Evolutionary conservation across 1,284 basidiomycete genomes (phyloP).

Genomic region (Meripilus lineatus): DNA sequence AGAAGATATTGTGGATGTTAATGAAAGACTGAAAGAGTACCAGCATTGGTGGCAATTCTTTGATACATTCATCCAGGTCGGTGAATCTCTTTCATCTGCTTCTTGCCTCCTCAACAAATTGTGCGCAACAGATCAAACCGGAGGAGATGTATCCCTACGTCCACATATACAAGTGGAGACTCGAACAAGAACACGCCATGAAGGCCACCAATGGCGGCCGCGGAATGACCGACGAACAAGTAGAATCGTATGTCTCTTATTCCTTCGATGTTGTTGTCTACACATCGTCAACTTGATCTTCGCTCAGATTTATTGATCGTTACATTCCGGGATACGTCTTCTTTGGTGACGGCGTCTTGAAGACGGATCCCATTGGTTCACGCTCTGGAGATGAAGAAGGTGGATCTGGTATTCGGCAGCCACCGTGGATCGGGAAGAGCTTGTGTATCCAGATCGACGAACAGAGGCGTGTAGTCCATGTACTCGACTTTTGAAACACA

Average conservation of each 20-base stretch:
- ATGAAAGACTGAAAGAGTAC: slow-evolving; percentile 56
- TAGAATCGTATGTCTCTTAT: slow-evolving; percentile 51
- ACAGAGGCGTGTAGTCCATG: slow-evolving; percentile 19
- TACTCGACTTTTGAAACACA: slow-evolving; percentile 14
- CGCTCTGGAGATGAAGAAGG: slow-evolving; percentile 16
- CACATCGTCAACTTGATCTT: slow-evolving; percentile 1
- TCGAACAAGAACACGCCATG: slow-evolving; percentile 87
- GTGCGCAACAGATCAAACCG: slow-evolving; percentile 41
- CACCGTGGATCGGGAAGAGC: slow-evolving; percentile 24
- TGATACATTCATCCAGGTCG: slow-evolving; percentile 68
- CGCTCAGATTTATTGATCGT: slow-evolving; percentile 63
- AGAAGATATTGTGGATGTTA: slow-evolving; percentile 56
- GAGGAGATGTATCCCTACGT: slow-evolving; percentile 43
- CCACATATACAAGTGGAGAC: slow-evolving; percentile 73
- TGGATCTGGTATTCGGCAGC: slow-evolving; percentile 13
- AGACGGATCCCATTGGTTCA: too few species aligned
- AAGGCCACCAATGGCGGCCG: slow-evolving; percentile 75
- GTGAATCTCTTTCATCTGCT: slow-evolving; percentile 6
- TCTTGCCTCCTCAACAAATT: background rate
- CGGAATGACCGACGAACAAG: slow-evolving; percentile 82
- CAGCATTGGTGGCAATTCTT: slow-evolving; percentile 63
- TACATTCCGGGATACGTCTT: slow-evolving; percentile 87
- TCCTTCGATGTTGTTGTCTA: background rate
- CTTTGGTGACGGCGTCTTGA: slow-evolving; percentile 48
- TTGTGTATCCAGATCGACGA: slow-evolving; percentile 24